A percentile compares a stretch with the other conserved stretches of the same genome.
These are phyloP conservation scores for Cornus suecica DNA, from an alignment of 148 eudicot genomes.

Conservation along the genomic window DNA sequence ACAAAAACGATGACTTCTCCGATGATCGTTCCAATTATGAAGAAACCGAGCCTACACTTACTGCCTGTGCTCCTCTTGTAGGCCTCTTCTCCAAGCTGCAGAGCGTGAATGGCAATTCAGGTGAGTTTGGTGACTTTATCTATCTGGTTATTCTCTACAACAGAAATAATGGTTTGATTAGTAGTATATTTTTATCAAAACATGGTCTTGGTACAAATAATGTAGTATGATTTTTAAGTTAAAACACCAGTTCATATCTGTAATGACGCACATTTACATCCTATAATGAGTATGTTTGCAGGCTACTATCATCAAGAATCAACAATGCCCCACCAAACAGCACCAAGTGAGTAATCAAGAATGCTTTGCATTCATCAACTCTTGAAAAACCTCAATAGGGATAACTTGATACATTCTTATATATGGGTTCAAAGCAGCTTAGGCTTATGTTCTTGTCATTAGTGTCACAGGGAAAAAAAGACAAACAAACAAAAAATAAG, in stretches of 20 bases:
- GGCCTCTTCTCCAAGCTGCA: constrained; percentile 73
- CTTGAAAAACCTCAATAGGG: not conserved
- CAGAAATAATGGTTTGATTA: too few species aligned
- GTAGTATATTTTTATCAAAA: too few species aligned
- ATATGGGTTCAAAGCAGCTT: not conserved
- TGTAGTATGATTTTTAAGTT: too few species aligned
- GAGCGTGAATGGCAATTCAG: constrained; percentile 29
- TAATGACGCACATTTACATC: too few species aligned
- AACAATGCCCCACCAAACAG: constrained; percentile 7
- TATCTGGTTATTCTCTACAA: too few species aligned
- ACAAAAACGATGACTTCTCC: constrained; percentile 38
- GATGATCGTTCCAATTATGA: constrained; percentile 71
- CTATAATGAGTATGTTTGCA: not conserved
- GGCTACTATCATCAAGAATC: constrained; percentile 12
- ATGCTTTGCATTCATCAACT: not conserved
- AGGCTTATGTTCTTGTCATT: too few species aligned
- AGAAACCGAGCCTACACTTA: constrained; percentile 74
- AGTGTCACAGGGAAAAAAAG: too few species aligned
- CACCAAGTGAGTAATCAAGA: constrained; percentile 23
- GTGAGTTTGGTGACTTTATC: constrained; percentile 9
- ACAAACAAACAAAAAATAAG: too few species aligned
- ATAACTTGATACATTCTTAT: too few species aligned
- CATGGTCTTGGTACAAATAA: too few species aligned
- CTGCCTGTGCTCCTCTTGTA: constrained; percentile 74
- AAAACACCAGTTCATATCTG: too few species aligned